Percentiles rank a stretch among this genome's conserved stretches.
These are phyloP conservation scores for Cercospora sp. DNA, from an alignment of 2,329 filamentous ascomycete genomes.

Conservation along the genomic window DNA sequence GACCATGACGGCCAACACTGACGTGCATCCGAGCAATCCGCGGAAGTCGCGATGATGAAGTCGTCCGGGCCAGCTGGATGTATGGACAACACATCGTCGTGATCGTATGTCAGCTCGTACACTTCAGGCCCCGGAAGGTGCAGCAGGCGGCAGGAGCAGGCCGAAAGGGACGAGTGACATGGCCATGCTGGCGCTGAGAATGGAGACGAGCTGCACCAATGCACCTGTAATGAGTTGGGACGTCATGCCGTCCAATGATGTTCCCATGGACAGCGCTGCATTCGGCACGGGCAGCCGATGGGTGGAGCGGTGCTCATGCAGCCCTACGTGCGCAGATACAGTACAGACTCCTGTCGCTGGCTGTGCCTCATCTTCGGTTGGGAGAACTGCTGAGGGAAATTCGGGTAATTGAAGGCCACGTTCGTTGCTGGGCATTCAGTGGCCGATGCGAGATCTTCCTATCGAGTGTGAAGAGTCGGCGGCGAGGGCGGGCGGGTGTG, in stretches of 20 bases:
- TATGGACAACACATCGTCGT: not conserved
- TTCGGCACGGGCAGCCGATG: not conserved
- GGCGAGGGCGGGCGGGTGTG: not conserved
- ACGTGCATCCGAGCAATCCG: not conserved
- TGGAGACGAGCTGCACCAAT: not conserved
- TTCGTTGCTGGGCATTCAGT: not conserved
- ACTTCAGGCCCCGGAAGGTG: not conserved
- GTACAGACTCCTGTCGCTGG: not conserved
- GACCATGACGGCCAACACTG: not conserved
- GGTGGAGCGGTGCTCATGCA: not conserved
- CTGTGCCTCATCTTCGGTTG: not conserved
- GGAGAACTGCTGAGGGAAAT: not conserved
- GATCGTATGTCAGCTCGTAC: not conserved
- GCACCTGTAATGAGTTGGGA: not conserved
- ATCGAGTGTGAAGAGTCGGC: not conserved
- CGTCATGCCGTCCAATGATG: constrained; percentile 1
- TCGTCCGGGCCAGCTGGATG: not conserved
- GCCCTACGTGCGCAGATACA: not conserved
- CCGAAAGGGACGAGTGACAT: not conserved
- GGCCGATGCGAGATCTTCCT: not conserved
- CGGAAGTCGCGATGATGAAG: not conserved
- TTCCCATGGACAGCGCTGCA: not conserved
- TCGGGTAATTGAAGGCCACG: not conserved
- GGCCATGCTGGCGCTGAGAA: not conserved
- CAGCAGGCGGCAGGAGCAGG: not conserved